Base-by-base conservation (phyloP, 768 basidiomycete genomes). In the Pisolithus orientalis region DNA sequence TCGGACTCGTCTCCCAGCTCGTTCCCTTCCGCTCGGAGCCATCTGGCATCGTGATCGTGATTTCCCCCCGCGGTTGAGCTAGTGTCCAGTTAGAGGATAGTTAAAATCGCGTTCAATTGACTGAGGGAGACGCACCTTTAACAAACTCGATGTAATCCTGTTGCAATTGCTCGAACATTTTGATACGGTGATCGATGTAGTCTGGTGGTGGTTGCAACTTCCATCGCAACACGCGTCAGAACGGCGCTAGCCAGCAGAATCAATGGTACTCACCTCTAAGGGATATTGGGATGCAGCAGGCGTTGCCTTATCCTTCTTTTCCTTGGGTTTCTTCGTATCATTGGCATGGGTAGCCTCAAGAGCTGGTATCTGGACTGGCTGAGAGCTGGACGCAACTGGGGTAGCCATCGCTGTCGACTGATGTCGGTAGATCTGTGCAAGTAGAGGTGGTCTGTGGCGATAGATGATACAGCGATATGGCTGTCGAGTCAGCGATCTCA, bases 1-100 rank as follows among this genome's bases (percentile, higher is more conserved):
- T 80, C 1, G 96, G 96, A 51, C 80, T 87, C 17, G 95, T 97
- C 74, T 96, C 90, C 92, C 92, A 99, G 67, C 90, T 87, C 54
- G 75, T 92, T 17, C 82, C 95, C 55, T 87, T 82, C 49, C 90
- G 81, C 60, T 85, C 79, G 6, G 87, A 83, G 14, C 94, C 93
- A 74, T 97, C 90, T 5, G 83, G 87, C 57, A 99, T 69, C 4
- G 90, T 93, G 63, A 99, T 74, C 2, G 73, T 76, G 60, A 98
- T 95, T 44, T 87, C 83, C 57, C 88, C 82, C 38, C 91, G 82
- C 6, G 90, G 85, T 75, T 95, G 89, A 1, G 76, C 87, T 61
- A 47, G 21, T 28, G 11, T 10, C 27, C 24, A 13, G 28, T 50
- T 44, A 58, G 39, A 44, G 5, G 7, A 49, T 17, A 50, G 10